Percentiles rank a stretch among this genome's conserved stretches.
Evolutionary conservation across 345 rosid genomes (phyloP).

Genomic region (Isatis tinctoria): DNA sequence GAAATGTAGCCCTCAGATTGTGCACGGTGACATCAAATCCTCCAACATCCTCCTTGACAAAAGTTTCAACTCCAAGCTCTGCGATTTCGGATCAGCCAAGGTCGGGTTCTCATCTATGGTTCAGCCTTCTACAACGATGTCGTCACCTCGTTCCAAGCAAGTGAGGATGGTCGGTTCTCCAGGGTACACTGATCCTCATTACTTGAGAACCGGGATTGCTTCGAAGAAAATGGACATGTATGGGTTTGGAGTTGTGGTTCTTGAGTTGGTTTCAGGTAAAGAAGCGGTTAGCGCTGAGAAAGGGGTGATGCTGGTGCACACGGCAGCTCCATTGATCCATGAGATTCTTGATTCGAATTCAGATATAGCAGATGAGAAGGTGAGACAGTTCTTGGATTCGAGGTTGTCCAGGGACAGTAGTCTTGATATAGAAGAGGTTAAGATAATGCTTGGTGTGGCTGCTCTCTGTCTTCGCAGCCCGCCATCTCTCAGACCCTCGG

Average conservation of each 20-base stretch:
- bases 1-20: slow-evolving; percentile 62
- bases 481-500: slow-evolving; percentile 59
- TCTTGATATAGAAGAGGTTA: slow-evolving; percentile 53
- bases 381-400: slow-evolving; percentile 58
- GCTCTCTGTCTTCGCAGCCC: slow-evolving; percentile 48
- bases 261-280: slow-evolving; percentile 71
- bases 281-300: slow-evolving; percentile 64
- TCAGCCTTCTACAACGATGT: slow-evolving; percentile 30
- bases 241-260: slow-evolving; percentile 70
- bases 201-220: slow-evolving; percentile 70
- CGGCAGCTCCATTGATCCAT: slow-evolving; percentile 35
- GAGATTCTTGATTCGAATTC: slow-evolving; percentile 10
- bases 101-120: slow-evolving; percentile 78
- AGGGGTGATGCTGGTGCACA: slow-evolving; percentile 50
- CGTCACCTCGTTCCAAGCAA: slow-evolving; percentile 38
- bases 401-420: slow-evolving; percentile 37
- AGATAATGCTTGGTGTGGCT: slow-evolving; percentile 46
- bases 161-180: slow-evolving; percentile 80
- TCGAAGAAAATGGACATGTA: slow-evolving; percentile 84
- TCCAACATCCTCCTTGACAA: slow-evolving; percentile 76
- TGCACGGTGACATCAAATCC: slow-evolving; percentile 82
- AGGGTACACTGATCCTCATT: slow-evolving; percentile 87
- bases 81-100: slow-evolving; percentile 83
- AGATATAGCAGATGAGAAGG: slow-evolving; percentile 8
- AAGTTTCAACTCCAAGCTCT: slow-evolving; percentile 63